A percentile compares a stretch with the other conserved stretches of the same genome.
Conservation (phyloP, 345 rosid species). For the Brassica carinata region DNA sequence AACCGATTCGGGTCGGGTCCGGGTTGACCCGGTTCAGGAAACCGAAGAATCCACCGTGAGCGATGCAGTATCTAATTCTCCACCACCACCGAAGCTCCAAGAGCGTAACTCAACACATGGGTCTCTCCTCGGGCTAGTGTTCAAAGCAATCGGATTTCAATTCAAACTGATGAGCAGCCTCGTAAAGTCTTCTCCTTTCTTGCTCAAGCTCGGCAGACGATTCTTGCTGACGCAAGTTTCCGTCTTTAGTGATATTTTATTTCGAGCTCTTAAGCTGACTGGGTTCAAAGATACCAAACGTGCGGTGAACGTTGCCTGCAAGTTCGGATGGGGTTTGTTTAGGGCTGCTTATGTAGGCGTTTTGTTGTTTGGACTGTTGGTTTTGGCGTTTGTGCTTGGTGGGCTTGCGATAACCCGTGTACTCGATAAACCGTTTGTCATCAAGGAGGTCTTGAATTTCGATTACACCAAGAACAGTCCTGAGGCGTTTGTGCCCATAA, state of each 20-base stretch:
- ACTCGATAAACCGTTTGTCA: conserved; percentile 60
- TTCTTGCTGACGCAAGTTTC: conserved; percentile 35
- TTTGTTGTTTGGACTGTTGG: conserved; percentile 59
- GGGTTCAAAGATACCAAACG: conserved; percentile 55
- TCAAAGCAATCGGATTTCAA: conserved; percentile 72
- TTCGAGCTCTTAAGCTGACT: conserved; percentile 29
- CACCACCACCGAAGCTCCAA: conserved; percentile 18
- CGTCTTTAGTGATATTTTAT: conserved; percentile 35
- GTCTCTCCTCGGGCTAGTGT: conserved; percentile 50
- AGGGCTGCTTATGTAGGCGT: conserved; percentile 69
- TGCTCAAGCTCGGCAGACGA: conserved; percentile 46
- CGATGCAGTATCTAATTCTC: background rate
- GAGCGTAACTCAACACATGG: conserved; percentile 37
- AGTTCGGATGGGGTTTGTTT: conserved; percentile 67
- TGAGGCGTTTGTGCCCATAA: conserved; percentile 61
- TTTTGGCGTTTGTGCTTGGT: conserved; percentile 53
- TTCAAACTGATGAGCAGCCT: conserved; percentile 51
- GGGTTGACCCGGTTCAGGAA: conserved; percentile 32
- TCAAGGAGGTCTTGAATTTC: conserved; percentile 63
- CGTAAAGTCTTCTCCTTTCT: conserved; percentile 52
- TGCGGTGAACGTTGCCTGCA: conserved; percentile 43
- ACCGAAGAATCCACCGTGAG: conserved; percentile 30
- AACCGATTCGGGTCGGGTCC: conserved; percentile 28
- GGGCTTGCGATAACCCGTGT: conserved; percentile 59
- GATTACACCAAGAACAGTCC: conserved; percentile 56